A percentile compares a stretch with the other conserved stretches of the same genome.
phyloP scores from a whole-genome alignment of 2,329 filamentous ascomycete genomes.

The Cordyceps javanica region DNA sequence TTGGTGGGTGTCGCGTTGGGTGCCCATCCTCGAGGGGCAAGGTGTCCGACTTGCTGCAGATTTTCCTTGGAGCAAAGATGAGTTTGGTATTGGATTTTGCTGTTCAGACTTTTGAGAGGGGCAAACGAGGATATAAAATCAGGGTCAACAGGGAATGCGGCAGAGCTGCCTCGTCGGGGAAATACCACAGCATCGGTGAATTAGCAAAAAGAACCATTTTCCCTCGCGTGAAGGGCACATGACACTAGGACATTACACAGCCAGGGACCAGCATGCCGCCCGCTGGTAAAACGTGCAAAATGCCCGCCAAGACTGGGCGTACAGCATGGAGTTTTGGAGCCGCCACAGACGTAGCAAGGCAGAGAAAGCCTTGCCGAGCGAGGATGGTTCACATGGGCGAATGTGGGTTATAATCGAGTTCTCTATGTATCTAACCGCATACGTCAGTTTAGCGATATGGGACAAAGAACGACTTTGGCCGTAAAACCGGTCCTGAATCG shows the following conservation, averaged over 20 bases:
- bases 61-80: too few species aligned
- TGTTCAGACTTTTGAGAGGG: not conserved
- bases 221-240: too few species aligned
- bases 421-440: too few species aligned
- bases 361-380: not conserved
- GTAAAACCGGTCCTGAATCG: too few species aligned
- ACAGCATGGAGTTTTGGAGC: not conserved
- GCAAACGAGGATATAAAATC: not conserved
- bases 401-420: not conserved
- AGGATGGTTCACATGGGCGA: not conserved
- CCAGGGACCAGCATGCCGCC: too few species aligned
- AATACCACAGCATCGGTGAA: not conserved
- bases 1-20: not conserved
- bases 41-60: not conserved
- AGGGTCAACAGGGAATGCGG: not conserved
- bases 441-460: too few species aligned
- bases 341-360: not conserved
- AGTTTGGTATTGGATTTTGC: not conserved
- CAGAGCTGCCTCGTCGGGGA: not conserved
- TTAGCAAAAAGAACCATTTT: too few species aligned
- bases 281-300: not conserved
- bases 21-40: not conserved
- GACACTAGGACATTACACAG: not conserved
- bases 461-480: too few species aligned
- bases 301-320: slow-evolving; percentile 5